phyloP scores from a whole-genome alignment of 805 yeast genomes.

The Wickerhamiella shivajii region DNA sequence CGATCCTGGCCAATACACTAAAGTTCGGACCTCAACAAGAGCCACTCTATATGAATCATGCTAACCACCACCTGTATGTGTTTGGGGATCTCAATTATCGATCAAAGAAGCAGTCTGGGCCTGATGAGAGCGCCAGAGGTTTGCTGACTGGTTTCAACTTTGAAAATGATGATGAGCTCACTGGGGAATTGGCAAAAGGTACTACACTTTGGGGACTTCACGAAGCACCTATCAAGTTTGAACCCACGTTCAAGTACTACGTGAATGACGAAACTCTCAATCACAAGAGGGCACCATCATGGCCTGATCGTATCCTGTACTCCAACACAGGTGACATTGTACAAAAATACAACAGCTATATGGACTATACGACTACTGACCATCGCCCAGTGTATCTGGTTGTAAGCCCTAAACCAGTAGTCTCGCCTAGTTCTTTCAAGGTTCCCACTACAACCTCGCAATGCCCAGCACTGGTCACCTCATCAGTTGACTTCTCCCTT shows the following conservation, averaged over 20 bases:
- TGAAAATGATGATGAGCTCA: slow-evolving; percentile 36
- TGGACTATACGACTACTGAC: slow-evolving; percentile 44
- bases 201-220: slow-evolving; percentile 45
- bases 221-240: slow-evolving; percentile 51
- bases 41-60: slow-evolving; percentile 32
- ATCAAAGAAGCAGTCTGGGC: slow-evolving; percentile 20
- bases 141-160: slow-evolving; percentile 15
- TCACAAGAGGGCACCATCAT: slow-evolving; percentile 55
- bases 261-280: slow-evolving; percentile 38
- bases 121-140: slow-evolving; percentile 14
- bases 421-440: not conserved
- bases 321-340: slow-evolving; percentile 31
- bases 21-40: slow-evolving; percentile 41
- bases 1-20: slow-evolving; percentile 36
- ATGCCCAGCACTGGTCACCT: not conserved
- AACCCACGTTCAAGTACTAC: slow-evolving; percentile 68
- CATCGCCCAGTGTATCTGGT: slow-evolving; percentile 62
- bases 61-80: slow-evolving; percentile 45
- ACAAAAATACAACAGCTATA: slow-evolving; percentile 35
- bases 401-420: slow-evolving; percentile 30
- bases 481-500: not conserved
- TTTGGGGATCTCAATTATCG: slow-evolving; percentile 84
- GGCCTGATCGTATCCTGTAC: slow-evolving; percentile 79
- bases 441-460: not conserved
- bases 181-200: slow-evolving; percentile 28